These are phyloP conservation scores for Gynostemma pentaphyllum DNA, from an alignment of 306 rosid genomes.

Conservation along the genomic window DNA sequence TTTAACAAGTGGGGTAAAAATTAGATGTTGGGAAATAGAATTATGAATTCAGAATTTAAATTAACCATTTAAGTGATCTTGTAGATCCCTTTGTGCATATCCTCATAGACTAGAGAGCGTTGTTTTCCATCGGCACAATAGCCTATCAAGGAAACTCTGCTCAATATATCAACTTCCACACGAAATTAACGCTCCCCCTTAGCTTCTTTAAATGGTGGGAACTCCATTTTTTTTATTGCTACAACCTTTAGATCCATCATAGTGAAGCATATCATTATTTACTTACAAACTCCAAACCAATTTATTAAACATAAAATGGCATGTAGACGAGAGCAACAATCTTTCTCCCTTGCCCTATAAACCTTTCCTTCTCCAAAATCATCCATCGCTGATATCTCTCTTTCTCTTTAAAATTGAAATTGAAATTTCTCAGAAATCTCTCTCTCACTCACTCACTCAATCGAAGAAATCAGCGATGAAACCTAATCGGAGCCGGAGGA, in stretches of 20 bases:
- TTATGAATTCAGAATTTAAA: no score
- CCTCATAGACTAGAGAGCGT: conserved; percentile 78
- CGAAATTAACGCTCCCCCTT: conserved; percentile 88
- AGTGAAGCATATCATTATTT: conserved; percentile 16
- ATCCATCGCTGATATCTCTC: conserved; percentile 59
- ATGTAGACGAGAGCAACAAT: conserved; percentile 94
- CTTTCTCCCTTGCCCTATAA: conserved; percentile 69
- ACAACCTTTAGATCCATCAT: conserved; percentile 44
- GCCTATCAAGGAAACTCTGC: conserved; percentile 87
- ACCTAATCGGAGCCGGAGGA: not conserved
- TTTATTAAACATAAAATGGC: no score
- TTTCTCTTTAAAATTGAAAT: not conserved
- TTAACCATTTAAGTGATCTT: conserved; percentile 82
- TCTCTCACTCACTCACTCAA: not conserved
- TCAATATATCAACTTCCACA: conserved; percentile 85
- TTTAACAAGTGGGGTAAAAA: not conserved
- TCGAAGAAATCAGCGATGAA: no score
- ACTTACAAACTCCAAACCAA: not conserved
- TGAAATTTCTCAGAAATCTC: no score
- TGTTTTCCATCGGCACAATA: conserved; percentile 96
- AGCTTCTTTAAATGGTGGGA: conserved; percentile 64
- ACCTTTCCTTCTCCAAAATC: conserved; percentile 89
- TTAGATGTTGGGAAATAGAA: not conserved
- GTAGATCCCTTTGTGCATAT: conserved; percentile 81
- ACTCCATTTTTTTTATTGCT: conserved; percentile 91